phyloP scores from a whole-genome alignment of 106 monocot species.

The Hemerocallis citrina region DNA sequence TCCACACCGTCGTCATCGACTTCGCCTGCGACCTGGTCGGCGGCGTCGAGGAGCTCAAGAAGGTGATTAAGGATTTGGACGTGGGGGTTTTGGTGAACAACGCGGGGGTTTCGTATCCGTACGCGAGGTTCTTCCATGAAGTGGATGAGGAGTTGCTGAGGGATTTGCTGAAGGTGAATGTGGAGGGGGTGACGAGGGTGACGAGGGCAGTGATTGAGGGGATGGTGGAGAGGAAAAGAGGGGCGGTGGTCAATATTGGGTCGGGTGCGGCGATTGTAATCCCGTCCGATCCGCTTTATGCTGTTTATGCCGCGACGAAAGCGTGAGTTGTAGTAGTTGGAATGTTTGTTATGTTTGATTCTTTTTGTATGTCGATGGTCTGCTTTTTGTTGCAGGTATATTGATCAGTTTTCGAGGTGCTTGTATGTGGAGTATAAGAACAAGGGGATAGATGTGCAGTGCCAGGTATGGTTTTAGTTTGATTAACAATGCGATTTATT shows the following conservation, averaged over 20 bases:
- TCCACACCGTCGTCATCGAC: constrained; percentile 57
- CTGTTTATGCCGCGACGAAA: constrained; percentile 87
- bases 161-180: constrained; percentile 72
- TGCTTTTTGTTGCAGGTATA: constrained; percentile 48
- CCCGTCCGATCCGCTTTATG: constrained; percentile 80
- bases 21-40: constrained; percentile 51
- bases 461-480: constrained; percentile 94
- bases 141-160: constrained; percentile 66
- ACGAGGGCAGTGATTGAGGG: constrained; percentile 74
- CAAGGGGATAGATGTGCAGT: constrained; percentile 94
- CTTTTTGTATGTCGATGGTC: too few species aligned
- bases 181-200: constrained; percentile 74
- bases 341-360: too few species aligned
- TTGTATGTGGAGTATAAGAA: constrained; percentile 78
- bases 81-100: constrained; percentile 84
- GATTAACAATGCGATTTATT: too few species aligned
- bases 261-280: constrained; percentile 76
- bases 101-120: constrained; percentile 84
- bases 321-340: constrained; percentile 82
- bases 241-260: constrained; percentile 84
- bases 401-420: constrained; percentile 80
- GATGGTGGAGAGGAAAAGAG: constrained; percentile 70
- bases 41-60: constrained; percentile 35
- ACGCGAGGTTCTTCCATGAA: constrained; percentile 86
- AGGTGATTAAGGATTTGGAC: constrained; percentile 53